Evolutionary conservation across 805 yeast genomes (phyloP).

Genomic region (Ogataea trehalophila): DNA sequence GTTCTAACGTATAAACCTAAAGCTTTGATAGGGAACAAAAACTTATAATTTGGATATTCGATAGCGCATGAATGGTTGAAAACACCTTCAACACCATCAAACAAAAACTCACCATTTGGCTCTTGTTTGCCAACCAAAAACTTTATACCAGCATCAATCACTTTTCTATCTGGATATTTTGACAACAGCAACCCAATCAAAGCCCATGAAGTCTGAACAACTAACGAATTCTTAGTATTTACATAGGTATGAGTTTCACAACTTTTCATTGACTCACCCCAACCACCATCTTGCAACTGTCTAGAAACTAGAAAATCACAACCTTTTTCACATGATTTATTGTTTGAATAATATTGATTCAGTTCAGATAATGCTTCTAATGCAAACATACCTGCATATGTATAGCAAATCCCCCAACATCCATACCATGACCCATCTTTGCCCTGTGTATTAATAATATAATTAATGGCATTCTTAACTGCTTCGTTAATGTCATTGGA

Average conservation of each 20-base stretch:
- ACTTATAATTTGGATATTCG: slow-evolving; percentile 92
- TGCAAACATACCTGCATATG: slow-evolving; percentile 98
- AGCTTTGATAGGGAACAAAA: slow-evolving; percentile 88
- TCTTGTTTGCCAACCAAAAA: slow-evolving; percentile 64
- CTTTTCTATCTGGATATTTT: slow-evolving; percentile 63
- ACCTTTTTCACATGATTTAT: slow-evolving; percentile 60
- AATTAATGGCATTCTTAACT: slow-evolving; percentile 67
- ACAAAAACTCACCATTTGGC: slow-evolving; percentile 76
- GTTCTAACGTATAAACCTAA: slow-evolving; percentile 58
- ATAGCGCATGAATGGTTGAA: slow-evolving; percentile 90
- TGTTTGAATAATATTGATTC: slow-evolving; percentile 57
- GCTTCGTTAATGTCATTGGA: slow-evolving; percentile 61
- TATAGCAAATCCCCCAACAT: slow-evolving; percentile 94
- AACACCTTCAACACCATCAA: slow-evolving; percentile 88
- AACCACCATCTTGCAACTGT: slow-evolving; percentile 89
- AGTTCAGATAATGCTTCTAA: slow-evolving; percentile 81
- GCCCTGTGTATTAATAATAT: slow-evolving; percentile 63
- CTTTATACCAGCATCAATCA: slow-evolving; percentile 58
- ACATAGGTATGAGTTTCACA: slow-evolving; percentile 79
- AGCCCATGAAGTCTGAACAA: slow-evolving; percentile 94
- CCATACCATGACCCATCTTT: slow-evolving; percentile 97
- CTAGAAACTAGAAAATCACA: slow-evolving; percentile 78
- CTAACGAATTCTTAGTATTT: slow-evolving; percentile 50
- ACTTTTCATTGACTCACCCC: slow-evolving; percentile 94
- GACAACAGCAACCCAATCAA: slow-evolving; percentile 77